These are phyloP conservation scores for Penstemon barbatus DNA, from an alignment of 257 asterid genomes.

Conservation along the genomic window DNA sequence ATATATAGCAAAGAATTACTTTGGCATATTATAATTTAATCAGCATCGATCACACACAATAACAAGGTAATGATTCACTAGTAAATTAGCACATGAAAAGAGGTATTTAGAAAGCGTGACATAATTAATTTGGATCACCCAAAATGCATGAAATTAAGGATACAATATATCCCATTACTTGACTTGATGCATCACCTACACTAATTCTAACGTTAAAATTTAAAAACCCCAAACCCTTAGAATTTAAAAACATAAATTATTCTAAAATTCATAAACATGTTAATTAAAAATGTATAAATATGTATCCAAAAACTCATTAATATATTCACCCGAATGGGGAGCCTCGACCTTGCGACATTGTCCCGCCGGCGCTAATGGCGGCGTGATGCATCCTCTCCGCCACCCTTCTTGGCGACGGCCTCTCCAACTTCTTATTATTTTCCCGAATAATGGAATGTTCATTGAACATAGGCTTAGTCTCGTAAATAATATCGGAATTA, in stretches of 20 bases:
- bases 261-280: constrained; percentile 15
- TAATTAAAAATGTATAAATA: constrained; percentile 16
- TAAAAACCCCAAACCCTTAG: constrained; percentile 9
- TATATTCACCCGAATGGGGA: constrained; percentile 19
- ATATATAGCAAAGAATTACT: too few relatives aligned
- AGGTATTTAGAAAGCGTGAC: neutral
- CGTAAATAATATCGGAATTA: constrained; percentile 16
- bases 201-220: constrained; percentile 12
- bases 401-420: constrained; percentile 16
- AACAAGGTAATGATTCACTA: too few relatives aligned
- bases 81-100: neutral
- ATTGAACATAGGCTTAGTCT: constrained; percentile 9
- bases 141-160: neutral
- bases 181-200: constrained; percentile 3
- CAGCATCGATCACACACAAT: too few relatives aligned
- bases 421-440: constrained; percentile 8
- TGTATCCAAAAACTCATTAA: neutral
- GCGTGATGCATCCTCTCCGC: constrained; percentile 10
- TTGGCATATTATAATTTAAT: too few relatives aligned
- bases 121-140: neutral
- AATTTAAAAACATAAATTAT: neutral
- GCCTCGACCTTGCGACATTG: neutral
- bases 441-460: constrained; percentile 1
- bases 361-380: constrained; percentile 18
- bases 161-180: neutral